Base-by-base conservation (phyloP, 768 basidiomycete species). In the Tricholoma sp. region DNA sequence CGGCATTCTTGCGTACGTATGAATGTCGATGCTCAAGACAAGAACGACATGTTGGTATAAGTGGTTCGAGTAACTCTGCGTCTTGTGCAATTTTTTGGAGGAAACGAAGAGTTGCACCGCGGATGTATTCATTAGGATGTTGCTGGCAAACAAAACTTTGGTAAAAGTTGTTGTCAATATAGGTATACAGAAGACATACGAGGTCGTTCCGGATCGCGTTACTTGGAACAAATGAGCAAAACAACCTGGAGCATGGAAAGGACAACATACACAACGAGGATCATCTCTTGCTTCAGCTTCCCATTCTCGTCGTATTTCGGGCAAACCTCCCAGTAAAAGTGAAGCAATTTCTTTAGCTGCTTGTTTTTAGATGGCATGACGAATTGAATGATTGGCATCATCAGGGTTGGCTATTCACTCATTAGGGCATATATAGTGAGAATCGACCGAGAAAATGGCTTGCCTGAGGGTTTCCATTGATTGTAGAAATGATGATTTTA, bases 91-190 rank as follows among this genome's bases (percentile, higher is more conserved):
- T 89, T 77, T 99, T 99, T 75, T 96, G 92, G 11, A 98, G 81
- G 76, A 95, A 96, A 22, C 97, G 89, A 32, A 98, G 83, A 10
- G 93, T 95, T n/a, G 94, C 92, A 46, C 97, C 97, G 35, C 97
- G 91, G 65, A 99, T 97, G 71, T 98, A 99, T 77, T 99, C 97
- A 66, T 99, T 98, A 8, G 96, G 95, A 67, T 99, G 97, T 94
- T 98, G 95, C 91, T 95, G 61, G 5, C 18, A 59, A 53, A 54
- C 34, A 50, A 52, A 61, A 50, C 57, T 52, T 35, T 52, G 49
- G 54, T 32, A 32, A 29, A 54, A 50, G 54, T 19, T n/a, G n/a
- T n/a, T n/a, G 54, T 46, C 7, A 55, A 60, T 35, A 27, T 24
- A 27, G 2, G 35, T 50, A 14, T 18, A 24, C 18, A 41, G 29